phyloP scores from a whole-genome alignment of 345 rosid species.

The Eucalyptus sp. region DNA sequence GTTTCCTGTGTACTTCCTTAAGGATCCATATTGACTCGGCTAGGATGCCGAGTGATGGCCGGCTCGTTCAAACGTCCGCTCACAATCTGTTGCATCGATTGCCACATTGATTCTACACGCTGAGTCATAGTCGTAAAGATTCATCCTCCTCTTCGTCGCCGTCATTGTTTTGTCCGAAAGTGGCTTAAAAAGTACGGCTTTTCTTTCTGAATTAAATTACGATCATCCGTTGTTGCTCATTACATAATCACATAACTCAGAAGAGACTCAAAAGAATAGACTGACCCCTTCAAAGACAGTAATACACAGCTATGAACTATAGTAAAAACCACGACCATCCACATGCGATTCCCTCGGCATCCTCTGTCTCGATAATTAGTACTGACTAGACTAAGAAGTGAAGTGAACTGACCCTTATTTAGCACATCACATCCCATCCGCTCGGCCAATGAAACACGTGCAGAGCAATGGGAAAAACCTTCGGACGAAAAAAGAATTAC shows the following conservation, averaged over 20 bases:
- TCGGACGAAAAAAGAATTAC: not conserved
- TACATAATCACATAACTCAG: not conserved
- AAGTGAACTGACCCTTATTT: not conserved
- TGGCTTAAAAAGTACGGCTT: not conserved
- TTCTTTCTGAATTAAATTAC: not conserved
- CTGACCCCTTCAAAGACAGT: not conserved
- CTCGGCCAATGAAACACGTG: not conserved
- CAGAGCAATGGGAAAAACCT: not conserved
- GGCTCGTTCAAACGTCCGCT: not conserved
- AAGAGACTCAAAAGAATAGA: not conserved
- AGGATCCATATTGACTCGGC: not conserved
- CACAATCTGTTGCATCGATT: not conserved
- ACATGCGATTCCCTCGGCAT: not conserved
- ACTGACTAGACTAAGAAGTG: not conserved
- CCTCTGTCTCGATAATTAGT: not conserved
- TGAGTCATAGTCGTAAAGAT: not conserved
- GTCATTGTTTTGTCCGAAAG: not conserved
- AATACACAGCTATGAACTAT: not conserved
- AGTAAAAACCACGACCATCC: not conserved
- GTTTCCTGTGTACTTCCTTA: not conserved
- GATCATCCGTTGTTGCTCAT: not conserved
- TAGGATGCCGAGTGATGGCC: not conserved
- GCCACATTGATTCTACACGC: not conserved
- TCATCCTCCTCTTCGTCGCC: not conserved
- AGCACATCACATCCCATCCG: not conserved